Evolutionary conservation across 768 basidiomycete species (phyloP), one percentile per base, ranked within the genome.

Genomic region (Boletus coccyginus): DNA sequence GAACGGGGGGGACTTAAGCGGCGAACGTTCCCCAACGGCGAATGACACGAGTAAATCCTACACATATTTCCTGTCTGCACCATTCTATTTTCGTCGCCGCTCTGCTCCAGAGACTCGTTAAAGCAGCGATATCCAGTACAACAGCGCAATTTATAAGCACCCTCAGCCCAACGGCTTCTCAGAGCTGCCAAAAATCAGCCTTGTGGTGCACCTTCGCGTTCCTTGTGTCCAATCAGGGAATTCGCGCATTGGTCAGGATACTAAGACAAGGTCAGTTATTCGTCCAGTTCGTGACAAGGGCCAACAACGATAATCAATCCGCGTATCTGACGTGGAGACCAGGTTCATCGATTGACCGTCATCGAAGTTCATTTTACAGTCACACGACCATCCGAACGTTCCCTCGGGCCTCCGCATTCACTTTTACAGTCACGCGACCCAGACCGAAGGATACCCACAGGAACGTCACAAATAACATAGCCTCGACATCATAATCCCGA

Each of bases 261-360:
- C 21, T 21, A 57, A 12, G 21, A 7, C 24, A n/a, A 31, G 45
- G 36, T 43, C 40, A 10, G n/a, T 46, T 40, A 52, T 50, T 48
- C 53, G 52, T 49, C 46, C 55, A 21, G 2, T 21, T 31, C 32
- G 16, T 39, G 7, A 19, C 17, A 31, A 17, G 10, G n/a, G n/a
- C 41, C 7, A 13, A n/a, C 16, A 14, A 46, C 10, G 21, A 52
- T 31, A 4, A 32, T 48, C 12, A 12, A 40, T 53, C 6, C 59
- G 27, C 44, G 35, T 49, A 38, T 60, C 42, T 54, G 19, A 44
- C 13, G 2, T 44, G 50, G 40, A 36, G 46, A 59, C 42, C 41
- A 13, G 50, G 14, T 38, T 21, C 35, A 57, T 38, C 32, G 21
- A 21, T 21, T 21, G 21, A 21, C 21, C 1, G 21, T 21, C 21